phyloP scores from a whole-genome alignment of 1,139 yeast species.

The Zygosaccharomyces sapae region DNA sequence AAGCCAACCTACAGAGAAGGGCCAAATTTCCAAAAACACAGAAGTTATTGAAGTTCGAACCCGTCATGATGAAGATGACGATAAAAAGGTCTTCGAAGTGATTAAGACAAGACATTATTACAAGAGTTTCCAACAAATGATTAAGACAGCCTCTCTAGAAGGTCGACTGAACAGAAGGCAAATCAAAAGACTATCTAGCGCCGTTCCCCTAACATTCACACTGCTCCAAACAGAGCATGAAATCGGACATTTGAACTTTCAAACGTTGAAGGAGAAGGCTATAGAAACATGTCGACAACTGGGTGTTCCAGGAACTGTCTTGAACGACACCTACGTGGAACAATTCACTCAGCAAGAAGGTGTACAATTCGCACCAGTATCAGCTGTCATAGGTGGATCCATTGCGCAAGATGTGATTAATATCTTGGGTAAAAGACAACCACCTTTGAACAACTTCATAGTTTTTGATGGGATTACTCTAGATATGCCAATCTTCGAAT shows the following conservation, averaged over 20 bases:
- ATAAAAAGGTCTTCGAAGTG: slow-evolving; percentile 44
- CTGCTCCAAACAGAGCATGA: slow-evolving; percentile 38
- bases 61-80: slow-evolving; percentile 38
- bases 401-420: slow-evolving; percentile 90
- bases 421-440: slow-evolving; percentile 66
- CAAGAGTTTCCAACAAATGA: slow-evolving; percentile 40
- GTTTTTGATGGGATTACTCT: slow-evolving; percentile 67
- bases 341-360: slow-evolving; percentile 49
- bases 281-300: slow-evolving; percentile 39
- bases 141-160: slow-evolving; percentile 40
- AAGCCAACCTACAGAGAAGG: slow-evolving; percentile 44
- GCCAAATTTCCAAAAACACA: slow-evolving; percentile 46
- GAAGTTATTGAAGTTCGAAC: slow-evolving; percentile 48
- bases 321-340: slow-evolving; percentile 40
- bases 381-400: slow-evolving; percentile 87
- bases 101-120: slow-evolving; percentile 56
- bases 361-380: slow-evolving; percentile 76
- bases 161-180: slow-evolving; percentile 52
- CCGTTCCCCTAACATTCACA: slow-evolving; percentile 61
- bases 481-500: slow-evolving; percentile 69
- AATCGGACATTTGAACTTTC: slow-evolving; percentile 10
- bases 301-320: slow-evolving; percentile 41
- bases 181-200: slow-evolving; percentile 52
- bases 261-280: slow-evolving; percentile 36
- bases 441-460: slow-evolving; percentile 78